phyloP scores from a whole-genome alignment of 1,284 basidiomycete species.

The Leccinum laetum region DNA sequence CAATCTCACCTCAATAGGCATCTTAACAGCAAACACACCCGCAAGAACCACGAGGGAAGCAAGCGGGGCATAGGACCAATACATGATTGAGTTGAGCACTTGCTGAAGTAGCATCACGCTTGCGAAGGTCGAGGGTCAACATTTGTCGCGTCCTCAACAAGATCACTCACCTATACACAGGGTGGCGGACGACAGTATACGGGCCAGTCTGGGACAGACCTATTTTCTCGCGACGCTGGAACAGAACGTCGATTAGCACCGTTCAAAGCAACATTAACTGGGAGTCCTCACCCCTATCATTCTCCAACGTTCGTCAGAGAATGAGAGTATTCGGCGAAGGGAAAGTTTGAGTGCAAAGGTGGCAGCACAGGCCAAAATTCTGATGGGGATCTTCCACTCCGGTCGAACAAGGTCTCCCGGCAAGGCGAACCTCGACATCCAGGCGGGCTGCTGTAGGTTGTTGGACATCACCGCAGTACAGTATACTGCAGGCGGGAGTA shows the following conservation, averaged over 20 bases:
- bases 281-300: conserved; percentile 28
- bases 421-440: conserved; percentile 29
- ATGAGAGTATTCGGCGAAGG: conserved; percentile 13
- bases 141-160: background rate
- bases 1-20: conserved; percentile 34
- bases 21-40: conserved; percentile 31
- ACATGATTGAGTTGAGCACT: conserved; percentile 30
- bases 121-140: conserved; percentile 1
- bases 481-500: conserved; percentile 28
- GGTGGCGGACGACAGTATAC: conserved; percentile 36
- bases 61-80: conserved; percentile 38
- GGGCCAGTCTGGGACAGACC: conserved; percentile 30
- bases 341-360: conserved; percentile 19
- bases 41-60: conserved; percentile 24
- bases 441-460: conserved; percentile 32
- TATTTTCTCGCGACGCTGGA: conserved; percentile 32
- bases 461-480: conserved; percentile 27
- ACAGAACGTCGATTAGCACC: background rate
- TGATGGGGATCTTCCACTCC: conserved; percentile 20
- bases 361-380: conserved; percentile 27
- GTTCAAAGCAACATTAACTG: background rate
- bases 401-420: conserved; percentile 21
- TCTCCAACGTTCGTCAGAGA: conserved; percentile 28
- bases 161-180: conserved; percentile 28
- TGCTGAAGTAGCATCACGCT: conserved; percentile 32